Conservation (phyloP, 2,329 filamentous ascomycete genomes). For the Clarireedia sp. region DNA sequence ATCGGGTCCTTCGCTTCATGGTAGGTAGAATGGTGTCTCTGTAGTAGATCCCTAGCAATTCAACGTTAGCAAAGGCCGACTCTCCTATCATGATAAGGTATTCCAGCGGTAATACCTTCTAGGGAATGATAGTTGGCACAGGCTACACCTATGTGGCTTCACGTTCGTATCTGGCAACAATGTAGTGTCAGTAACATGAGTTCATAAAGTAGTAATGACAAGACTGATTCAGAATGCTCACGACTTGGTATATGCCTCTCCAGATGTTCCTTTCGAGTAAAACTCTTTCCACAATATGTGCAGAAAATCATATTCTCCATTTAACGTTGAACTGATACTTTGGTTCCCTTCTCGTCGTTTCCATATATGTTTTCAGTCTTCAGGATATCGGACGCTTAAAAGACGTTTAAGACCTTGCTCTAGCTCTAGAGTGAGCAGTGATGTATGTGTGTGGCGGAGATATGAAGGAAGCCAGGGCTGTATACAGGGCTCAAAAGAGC, state of each 20-base stretch:
- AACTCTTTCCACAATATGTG: constrained; percentile 46
- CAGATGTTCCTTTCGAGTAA: constrained; percentile 49
- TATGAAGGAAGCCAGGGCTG: background rate
- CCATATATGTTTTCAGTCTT: constrained; percentile 4
- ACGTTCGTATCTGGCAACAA: constrained; percentile 42
- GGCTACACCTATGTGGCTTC: constrained; percentile 43
- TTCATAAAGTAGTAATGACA: background rate
- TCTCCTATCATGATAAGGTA: background rate
- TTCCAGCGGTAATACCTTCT: constrained; percentile 33
- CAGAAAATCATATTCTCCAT: constrained; percentile 38
- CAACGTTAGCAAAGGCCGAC: constrained; percentile 18
- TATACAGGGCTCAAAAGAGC: constrained; percentile 1
- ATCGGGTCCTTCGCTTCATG: constrained; percentile 42
- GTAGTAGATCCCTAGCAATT: constrained; percentile 37
- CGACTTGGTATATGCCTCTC: constrained; percentile 46
- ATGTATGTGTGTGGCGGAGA: background rate
- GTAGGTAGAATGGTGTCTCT: constrained; percentile 43
- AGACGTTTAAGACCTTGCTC: background rate
- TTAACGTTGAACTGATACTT: background rate
- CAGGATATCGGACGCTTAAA: background rate
- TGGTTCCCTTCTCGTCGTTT: background rate
- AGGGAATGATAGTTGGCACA: constrained; percentile 43
- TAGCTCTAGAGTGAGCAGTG: background rate
- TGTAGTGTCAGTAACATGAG: background rate
- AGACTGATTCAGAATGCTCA: constrained; percentile 28